Evolutionary conservation across 1,139 yeast genomes (phyloP), one percentile per base, ranked within the genome.

Genomic region (Scheffersomyces insectosa): DNA sequence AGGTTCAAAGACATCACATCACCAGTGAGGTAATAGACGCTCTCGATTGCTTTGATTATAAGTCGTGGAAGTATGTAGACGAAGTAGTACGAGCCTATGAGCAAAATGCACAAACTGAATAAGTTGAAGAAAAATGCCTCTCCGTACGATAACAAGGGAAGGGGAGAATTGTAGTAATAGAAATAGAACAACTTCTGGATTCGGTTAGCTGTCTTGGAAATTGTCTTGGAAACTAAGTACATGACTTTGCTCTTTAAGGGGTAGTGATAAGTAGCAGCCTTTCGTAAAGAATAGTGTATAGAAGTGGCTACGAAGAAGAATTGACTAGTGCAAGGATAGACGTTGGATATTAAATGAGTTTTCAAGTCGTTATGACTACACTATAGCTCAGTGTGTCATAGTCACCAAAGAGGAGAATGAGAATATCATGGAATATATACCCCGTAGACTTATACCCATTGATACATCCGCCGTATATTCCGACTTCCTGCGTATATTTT

Each of bases 131-230:
- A 33, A 2, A 53, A 34, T 0, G 57, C 38, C 44, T 67, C 72
- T 1, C 56, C 56, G 3, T 44, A 49, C 3, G 66, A 52, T 45
- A 66, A 53, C 10, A 65, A 65, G 4, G 68, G 67, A 33, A 66
- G 51, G 4, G 71, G 70, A 8, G 59, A 47, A 38, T 48, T 56
- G 48, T 63, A 65, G 46, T 58, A 58, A 50, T 65, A 66, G 36
- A 47, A 41, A 25, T 54, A 50, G 48, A 65, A 65, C 4, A 49
- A 14, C 13, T 31, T 14, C 23, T 31, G 23, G n/a, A 31, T 14
- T 14, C 20, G 5, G 12, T 15, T 14, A 20, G 20, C 34, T 14
- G 23, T 31, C 25, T 20, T 20, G 11, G 34, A 31, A 31, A 31
- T 23, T 14, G 23, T 31, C 25, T 20, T 20, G 11, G 34, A 31